Evolutionary conservation across 2,329 filamentous ascomycete genomes (phyloP).

Genomic region (Immersiporthe knoxdaviesiana): DNA sequence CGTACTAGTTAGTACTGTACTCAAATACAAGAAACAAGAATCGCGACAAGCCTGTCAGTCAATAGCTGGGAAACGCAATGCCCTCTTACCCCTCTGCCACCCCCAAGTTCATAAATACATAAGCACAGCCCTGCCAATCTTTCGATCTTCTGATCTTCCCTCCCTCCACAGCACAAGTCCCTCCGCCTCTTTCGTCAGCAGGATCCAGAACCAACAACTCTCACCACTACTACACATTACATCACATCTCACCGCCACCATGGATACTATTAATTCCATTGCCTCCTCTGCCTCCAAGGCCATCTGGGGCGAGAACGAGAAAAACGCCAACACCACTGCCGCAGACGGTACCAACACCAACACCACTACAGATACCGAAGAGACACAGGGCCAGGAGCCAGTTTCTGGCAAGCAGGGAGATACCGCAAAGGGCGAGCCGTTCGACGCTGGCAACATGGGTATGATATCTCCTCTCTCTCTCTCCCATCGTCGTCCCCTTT

Average conservation of each 20-base stretch:
- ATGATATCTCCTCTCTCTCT: constrained; percentile 30
- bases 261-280: constrained; percentile 68
- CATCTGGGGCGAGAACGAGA: constrained; percentile 50
- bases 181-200: not conserved
- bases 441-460: constrained; percentile 76
- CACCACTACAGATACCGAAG: constrained; percentile 47
- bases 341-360: constrained; percentile 42
- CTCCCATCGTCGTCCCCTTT: not conserved
- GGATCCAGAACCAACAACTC: not conserved
- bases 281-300: constrained; percentile 52
- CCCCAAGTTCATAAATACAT: constrained; percentile 16
- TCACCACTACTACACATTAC: constrained; percentile 5
- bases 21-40: constrained; percentile 1
- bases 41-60: not conserved
- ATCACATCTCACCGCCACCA: constrained; percentile 39
- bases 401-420: constrained; percentile 71
- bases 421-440: constrained; percentile 71
- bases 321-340: constrained; percentile 30
- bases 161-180: not conserved
- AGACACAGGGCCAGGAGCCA: constrained; percentile 59
- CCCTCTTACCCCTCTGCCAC: not conserved
- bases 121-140: not conserved
- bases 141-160: not conserved
- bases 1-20: constrained; percentile 1
- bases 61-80: not conserved